Conservation (phyloP, 2,329 filamentous ascomycete genomes). For the Aspergillus quadrilineatus region DNA sequence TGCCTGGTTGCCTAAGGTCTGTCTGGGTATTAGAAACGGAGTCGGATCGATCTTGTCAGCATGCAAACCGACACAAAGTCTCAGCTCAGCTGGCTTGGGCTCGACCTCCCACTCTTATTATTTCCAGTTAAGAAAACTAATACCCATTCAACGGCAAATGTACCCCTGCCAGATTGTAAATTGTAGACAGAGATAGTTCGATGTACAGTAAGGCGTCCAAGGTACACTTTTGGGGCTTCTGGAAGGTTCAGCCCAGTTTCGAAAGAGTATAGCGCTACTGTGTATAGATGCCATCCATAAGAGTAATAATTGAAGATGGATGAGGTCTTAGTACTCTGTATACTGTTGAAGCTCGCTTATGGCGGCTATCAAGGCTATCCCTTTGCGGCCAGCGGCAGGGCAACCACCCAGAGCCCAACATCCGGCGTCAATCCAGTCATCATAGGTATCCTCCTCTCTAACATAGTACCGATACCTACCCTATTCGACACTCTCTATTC, state of each 20-base stretch:
- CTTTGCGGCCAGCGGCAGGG: conserved; percentile 38
- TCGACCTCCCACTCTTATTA: not conserved
- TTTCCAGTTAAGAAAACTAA: not conserved
- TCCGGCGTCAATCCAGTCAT: conserved; percentile 32
- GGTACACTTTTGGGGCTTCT: not conserved
- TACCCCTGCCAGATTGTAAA: not conserved
- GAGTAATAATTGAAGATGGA: not conserved
- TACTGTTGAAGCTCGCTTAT: conserved; percentile 33
- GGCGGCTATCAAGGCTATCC: conserved; percentile 43
- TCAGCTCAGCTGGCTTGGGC: not conserved
- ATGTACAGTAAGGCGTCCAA: not conserved
- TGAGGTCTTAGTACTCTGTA: not conserved
- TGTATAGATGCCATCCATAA: not conserved
- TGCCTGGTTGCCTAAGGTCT: conserved; percentile 2
- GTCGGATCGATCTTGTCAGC: too few relatives aligned
- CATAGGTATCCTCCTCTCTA: conserved; percentile 23
- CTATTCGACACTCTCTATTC: not conserved
- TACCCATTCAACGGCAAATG: not conserved
- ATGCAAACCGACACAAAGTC: not conserved
- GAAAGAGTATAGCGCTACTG: not conserved
- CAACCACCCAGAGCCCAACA: conserved; percentile 40
- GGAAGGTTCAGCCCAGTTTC: not conserved
- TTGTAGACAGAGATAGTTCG: not conserved
- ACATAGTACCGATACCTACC: not conserved
- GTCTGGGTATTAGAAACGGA: not conserved